Evolutionary conservation across 176 grass and related monocot species (phyloP).

Genomic region (Phoenix roebelenii): DNA sequence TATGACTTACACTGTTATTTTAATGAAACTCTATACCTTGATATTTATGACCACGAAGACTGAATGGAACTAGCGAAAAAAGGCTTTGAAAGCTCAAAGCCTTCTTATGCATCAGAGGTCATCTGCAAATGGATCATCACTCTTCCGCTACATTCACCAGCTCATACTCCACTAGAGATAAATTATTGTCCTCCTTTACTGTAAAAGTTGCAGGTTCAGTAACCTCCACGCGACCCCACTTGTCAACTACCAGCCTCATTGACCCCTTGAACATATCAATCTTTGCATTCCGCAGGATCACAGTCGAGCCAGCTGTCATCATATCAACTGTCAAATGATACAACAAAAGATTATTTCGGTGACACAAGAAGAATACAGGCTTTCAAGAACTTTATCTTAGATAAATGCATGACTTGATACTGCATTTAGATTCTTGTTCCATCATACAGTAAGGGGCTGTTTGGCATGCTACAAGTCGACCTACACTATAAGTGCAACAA

Average conservation of each 20-base stretch:
- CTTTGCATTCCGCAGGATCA: conserved; percentile 76
- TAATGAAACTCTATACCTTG: neutral
- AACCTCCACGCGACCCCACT: conserved; percentile 72
- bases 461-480: too few species aligned
- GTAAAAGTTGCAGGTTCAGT: conserved; percentile 63
- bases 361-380: too few species aligned
- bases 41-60: too few species aligned
- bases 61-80: too few species aligned
- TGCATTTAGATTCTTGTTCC: too few species aligned
- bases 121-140: conserved; percentile 2
- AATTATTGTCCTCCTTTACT: conserved; percentile 81
- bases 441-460: too few species aligned
- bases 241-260: conserved; percentile 81
- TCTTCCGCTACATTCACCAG: conserved; percentile 66
- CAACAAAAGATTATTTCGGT: neutral
- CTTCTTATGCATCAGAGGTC: too few species aligned
- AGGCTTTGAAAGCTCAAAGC: too few species aligned
- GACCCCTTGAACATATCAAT: conserved; percentile 91
- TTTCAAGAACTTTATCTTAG: too few species aligned
- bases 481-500: too few species aligned
- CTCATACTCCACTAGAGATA: conserved; percentile 83
- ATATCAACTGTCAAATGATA: conserved; percentile 43
- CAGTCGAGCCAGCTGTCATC: conserved; percentile 49
- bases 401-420: too few species aligned
- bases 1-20: neutral